These are phyloP conservation scores for Raffaelea albimanens DNA, from an alignment of 2,329 filamentous ascomycete genomes.

Conservation along the genomic window DNA sequence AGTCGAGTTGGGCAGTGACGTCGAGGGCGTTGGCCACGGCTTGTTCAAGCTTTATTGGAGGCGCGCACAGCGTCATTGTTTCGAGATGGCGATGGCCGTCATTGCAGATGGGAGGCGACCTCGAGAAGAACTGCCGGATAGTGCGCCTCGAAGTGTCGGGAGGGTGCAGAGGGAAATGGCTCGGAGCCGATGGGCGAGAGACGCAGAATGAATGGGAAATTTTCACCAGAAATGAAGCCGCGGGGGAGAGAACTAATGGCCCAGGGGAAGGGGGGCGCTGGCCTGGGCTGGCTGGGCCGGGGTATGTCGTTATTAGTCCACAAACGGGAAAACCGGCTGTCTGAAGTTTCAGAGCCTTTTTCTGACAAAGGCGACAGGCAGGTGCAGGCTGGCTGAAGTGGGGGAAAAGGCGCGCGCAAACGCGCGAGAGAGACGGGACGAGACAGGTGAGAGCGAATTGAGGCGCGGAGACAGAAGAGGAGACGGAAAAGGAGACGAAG, in stretches of 20 bases:
- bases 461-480: neutral
- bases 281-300: neutral
- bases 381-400: neutral
- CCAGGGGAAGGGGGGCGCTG: neutral
- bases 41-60: conserved; percentile 22
- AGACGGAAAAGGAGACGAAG: neutral
- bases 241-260: neutral
- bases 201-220: neutral
- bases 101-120: conserved; percentile 15
- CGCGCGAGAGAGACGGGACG: neutral
- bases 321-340: neutral
- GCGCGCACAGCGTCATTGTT: conserved; percentile 35
- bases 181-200: neutral
- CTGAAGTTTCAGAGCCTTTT: neutral
- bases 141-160: neutral
- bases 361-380: neutral
- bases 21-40: conserved; percentile 7
- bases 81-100: conserved; percentile 23
- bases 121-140: neutral
- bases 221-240: neutral
- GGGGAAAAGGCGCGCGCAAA: neutral
- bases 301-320: conserved; percentile 3
- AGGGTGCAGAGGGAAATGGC: neutral
- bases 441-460: no score
- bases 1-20: conserved; percentile 1